Percentiles rank a stretch among this genome's conserved stretches.
These are phyloP conservation scores for Spathaspora passalidarum DNA, from an alignment of 805 yeast species.

Conservation along the genomic window DNA sequence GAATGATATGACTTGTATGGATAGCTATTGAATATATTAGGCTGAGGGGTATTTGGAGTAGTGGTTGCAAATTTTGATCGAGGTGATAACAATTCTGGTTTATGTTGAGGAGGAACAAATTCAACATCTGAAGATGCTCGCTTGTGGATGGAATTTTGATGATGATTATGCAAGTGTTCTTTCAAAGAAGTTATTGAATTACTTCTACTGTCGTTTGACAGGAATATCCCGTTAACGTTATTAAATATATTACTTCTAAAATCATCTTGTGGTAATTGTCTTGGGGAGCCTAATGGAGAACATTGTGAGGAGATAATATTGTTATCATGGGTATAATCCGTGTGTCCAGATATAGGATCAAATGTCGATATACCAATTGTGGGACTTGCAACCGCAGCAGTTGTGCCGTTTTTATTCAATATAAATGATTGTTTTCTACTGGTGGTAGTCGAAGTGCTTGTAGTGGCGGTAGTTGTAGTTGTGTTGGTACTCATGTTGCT, in stretches of 20 bases:
- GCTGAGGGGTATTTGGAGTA: slow-evolving; percentile 1
- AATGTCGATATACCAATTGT: not conserved
- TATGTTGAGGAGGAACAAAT: not conserved
- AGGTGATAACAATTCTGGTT: slow-evolving; percentile 1
- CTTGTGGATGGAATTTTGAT: slow-evolving; percentile 4
- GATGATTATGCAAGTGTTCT: slow-evolving; percentile 2
- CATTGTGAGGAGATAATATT: not conserved
- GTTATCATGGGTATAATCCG: not conserved
- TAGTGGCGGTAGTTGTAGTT: not conserved
- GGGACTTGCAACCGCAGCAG: not conserved
- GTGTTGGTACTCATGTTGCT: not conserved
- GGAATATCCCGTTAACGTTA: not conserved
- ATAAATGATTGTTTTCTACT: not conserved
- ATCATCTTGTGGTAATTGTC: slow-evolving; percentile 5
- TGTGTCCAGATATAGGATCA: not conserved
- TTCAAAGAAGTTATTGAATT: slow-evolving; percentile 2
- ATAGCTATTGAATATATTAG: not conserved
- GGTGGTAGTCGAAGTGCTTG: not conserved
- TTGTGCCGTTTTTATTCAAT: not conserved
- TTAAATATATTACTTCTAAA: slow-evolving; percentile 3
- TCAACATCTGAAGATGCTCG: not conserved
- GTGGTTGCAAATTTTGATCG: slow-evolving; percentile 4
- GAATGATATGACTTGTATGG: slow-evolving; percentile 8
- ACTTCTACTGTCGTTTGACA: not conserved
- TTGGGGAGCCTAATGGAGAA: slow-evolving; percentile 6